Percentiles rank a stretch among this genome's conserved stretches.
phyloP scores from a whole-genome alignment of 768 basidiomycete species.

The Hericium alpestre region DNA sequence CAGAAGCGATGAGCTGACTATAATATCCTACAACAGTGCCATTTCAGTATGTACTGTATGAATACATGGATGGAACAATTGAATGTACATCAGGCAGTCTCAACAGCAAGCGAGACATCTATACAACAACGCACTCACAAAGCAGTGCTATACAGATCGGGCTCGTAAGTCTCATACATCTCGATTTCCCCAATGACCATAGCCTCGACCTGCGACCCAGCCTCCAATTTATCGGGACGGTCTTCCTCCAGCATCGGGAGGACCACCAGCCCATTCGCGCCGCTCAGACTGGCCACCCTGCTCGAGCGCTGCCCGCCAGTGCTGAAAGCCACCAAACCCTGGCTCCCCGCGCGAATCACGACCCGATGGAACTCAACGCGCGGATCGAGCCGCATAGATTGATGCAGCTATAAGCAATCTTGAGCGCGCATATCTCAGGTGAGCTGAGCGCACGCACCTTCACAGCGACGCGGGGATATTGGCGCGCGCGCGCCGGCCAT shows the following conservation, averaged over 20 bases:
- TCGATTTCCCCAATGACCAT: conserved; percentile 62
- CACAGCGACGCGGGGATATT: conserved; percentile 53
- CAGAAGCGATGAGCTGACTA: conserved; percentile 8
- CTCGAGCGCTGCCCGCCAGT: conserved; percentile 86
- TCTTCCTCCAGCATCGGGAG: conserved; percentile 38
- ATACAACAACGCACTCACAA: not conserved
- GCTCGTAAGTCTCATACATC: conserved; percentile 9
- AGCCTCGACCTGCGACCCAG: conserved; percentile 47
- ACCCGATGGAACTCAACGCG: conserved; percentile 82
- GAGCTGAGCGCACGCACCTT: conserved; percentile 33
- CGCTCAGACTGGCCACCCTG: conserved; percentile 66
- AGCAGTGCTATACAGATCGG: not conserved
- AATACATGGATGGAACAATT: too few species aligned
- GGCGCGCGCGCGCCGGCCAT: conserved; percentile 40
- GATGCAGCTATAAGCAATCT: conserved; percentile 35
- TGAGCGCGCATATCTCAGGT: not conserved
- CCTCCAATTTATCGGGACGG: conserved; percentile 30
- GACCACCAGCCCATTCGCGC: conserved; percentile 70
- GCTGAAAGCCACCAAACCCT: conserved; percentile 54
- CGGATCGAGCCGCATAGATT: conserved; percentile 56
- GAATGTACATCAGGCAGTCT: too few species aligned
- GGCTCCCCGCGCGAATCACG: conserved; percentile 32
- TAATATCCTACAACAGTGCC: not conserved
- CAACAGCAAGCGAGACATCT: not conserved
- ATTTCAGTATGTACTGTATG: not conserved